Percentiles rank a stretch among this genome's conserved stretches.
These are phyloP conservation scores for Solanum etuberosum DNA, from an alignment of 257 asterid genomes.

Conservation along the genomic window DNA sequence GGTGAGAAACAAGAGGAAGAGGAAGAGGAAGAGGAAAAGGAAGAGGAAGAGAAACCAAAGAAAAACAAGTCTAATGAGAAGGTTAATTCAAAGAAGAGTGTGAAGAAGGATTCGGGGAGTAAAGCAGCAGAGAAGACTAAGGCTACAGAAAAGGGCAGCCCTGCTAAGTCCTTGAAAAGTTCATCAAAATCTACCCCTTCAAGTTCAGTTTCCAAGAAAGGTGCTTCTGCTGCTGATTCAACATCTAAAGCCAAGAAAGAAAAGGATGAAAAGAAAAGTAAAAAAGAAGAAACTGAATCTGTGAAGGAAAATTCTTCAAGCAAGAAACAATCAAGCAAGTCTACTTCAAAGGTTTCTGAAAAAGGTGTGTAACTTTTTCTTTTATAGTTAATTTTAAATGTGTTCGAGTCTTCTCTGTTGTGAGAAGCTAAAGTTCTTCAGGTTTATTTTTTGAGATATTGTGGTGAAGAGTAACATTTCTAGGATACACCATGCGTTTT, in stretches of 20 bases:
- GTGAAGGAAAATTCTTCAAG: constrained; percentile 27
- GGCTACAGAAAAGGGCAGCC: background rate
- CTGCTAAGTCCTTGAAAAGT: background rate
- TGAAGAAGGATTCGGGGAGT: background rate
- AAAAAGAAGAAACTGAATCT: constrained; percentile 24
- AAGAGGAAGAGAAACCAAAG: background rate
- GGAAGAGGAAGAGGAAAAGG: background rate
- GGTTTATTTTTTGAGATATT: background rate
- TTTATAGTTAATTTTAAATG: background rate
- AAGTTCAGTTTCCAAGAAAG: background rate
- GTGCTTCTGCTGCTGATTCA: background rate
- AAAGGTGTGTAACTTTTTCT: constrained; percentile 1
- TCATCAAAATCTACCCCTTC: background rate
- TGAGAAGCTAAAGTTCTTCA: background rate
- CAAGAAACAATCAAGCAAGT: constrained; percentile 33
- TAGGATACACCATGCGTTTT: background rate
- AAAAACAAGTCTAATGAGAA: background rate
- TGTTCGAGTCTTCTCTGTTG: background rate
- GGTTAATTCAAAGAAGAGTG: background rate
- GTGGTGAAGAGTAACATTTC: background rate
- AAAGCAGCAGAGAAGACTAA: background rate
- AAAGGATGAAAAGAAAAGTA: constrained; percentile 36
- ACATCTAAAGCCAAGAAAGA: constrained; percentile 3
- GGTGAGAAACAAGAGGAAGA: background rate
- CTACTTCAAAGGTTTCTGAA: constrained; percentile 20